Evolutionary conservation across 2,329 filamentous ascomycete species (phyloP).

Genomic region (Arthrobotrys iridis): DNA sequence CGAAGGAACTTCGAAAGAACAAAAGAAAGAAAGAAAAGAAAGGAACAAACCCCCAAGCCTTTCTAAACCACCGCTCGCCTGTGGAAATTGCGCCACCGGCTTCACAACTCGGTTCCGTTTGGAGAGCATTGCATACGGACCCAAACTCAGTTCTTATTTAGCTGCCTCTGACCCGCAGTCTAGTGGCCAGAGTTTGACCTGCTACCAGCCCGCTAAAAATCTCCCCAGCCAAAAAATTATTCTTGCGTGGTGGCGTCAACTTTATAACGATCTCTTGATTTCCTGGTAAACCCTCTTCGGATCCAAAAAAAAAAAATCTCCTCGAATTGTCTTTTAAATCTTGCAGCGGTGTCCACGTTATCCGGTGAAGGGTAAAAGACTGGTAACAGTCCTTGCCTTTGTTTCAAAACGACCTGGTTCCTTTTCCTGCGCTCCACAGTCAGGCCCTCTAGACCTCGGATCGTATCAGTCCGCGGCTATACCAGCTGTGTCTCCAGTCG

Average conservation of each 20-base stretch:
- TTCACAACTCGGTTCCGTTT: conserved; percentile 46
- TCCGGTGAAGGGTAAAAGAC: conserved; percentile 36
- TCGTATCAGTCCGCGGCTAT: conserved; percentile 51
- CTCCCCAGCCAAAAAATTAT: conserved; percentile 42
- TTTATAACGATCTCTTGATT: conserved; percentile 51
- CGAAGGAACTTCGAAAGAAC: conserved; percentile 29
- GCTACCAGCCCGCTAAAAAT: conserved; percentile 40
- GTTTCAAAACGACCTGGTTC: conserved; percentile 40
- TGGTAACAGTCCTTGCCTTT: conserved; percentile 47
- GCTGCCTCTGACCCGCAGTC: conserved; percentile 47
- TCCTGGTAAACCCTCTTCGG: conserved; percentile 45
- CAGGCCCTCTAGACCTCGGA: conserved; percentile 41
- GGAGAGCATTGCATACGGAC: conserved; percentile 48
- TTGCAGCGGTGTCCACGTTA: conserved; percentile 50
- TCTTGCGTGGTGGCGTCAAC: conserved; percentile 44
- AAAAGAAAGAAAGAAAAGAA: too few species aligned
- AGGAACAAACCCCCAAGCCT: conserved; percentile 33
- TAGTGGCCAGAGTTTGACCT: conserved; percentile 52
- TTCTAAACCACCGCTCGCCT: conserved; percentile 50
- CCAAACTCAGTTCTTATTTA: conserved; percentile 50
- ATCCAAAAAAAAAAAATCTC: conserved; percentile 40
- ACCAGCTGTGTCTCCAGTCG: conserved; percentile 29
- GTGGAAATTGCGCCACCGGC: conserved; percentile 54
- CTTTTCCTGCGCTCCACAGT: conserved; percentile 51
- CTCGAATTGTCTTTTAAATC: conserved; percentile 49